Percentiles rank a stretch among this genome's conserved stretches.
Evolutionary conservation across 1,284 basidiomycete genomes (phyloP).

Genomic region (Cystobasidium sp.): DNA sequence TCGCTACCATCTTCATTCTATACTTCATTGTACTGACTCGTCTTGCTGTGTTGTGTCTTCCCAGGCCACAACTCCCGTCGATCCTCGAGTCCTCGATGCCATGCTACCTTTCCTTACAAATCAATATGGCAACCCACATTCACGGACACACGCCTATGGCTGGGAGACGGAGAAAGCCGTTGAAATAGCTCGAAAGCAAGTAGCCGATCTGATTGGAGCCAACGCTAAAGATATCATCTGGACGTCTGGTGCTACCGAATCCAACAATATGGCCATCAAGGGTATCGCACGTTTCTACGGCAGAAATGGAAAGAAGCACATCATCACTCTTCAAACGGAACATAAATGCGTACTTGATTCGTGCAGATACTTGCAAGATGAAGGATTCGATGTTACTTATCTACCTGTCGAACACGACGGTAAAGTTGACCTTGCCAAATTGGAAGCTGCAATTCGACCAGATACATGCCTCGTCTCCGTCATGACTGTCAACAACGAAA

Average conservation of each 20-base stretch:
- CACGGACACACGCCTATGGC: slow-evolving; percentile 96
- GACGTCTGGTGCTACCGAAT: slow-evolving; percentile 97
- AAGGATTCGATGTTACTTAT: slow-evolving; percentile 98
- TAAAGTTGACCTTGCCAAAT: slow-evolving; percentile 73
- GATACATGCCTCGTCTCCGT: slow-evolving; percentile 85
- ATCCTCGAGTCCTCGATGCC: slow-evolving; percentile 93
- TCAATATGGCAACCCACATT: slow-evolving; percentile 97
- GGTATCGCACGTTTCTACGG: slow-evolving; percentile 83
- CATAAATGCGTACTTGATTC: slow-evolving; percentile 99
- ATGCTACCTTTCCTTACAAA: slow-evolving; percentile 97
- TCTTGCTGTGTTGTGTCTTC: background rate
- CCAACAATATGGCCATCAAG: slow-evolving; percentile 98
- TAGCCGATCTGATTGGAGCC: slow-evolving; percentile 90
- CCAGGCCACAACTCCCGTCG: slow-evolving; percentile 94
- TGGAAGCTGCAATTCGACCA: slow-evolving; percentile 82
- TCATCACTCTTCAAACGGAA: slow-evolving; percentile 68
- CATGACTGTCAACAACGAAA: slow-evolving; percentile 99
- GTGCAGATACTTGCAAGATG: slow-evolving; percentile 90
- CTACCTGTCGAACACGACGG: slow-evolving; percentile 90
- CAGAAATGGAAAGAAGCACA: slow-evolving; percentile 71
- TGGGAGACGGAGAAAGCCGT: slow-evolving; percentile 98
- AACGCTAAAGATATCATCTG: slow-evolving; percentile 96
- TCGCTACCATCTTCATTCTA: background rate
- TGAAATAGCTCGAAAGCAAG: slow-evolving; percentile 86
- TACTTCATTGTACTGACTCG: slow-evolving; percentile 2